phyloP scores from a whole-genome alignment of 192 early-diverging fungal species.

The Gamsiella multidivaricata region DNA sequence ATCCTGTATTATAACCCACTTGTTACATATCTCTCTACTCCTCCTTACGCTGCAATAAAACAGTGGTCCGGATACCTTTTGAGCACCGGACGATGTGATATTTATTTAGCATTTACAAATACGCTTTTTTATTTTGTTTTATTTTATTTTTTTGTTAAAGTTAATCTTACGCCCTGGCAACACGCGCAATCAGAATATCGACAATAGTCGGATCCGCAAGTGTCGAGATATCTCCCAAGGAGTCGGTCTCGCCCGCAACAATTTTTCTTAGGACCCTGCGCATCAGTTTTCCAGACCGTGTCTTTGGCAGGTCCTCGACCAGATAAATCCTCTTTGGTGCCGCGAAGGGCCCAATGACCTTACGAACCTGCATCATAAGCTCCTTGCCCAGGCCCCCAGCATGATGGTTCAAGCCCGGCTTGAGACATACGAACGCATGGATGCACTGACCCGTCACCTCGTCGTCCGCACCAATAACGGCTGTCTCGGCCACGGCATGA shows the following conservation, averaged over 20 bases:
- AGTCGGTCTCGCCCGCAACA: constrained; percentile 84
- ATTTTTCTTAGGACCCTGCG: constrained; percentile 94
- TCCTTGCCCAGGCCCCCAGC: constrained; percentile 60
- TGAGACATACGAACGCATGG: constrained; percentile 86
- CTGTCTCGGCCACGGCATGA: constrained; percentile 84
- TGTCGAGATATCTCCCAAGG: constrained; percentile 90
- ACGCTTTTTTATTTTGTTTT: constrained; percentile 3
- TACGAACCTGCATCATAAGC: constrained; percentile 80
- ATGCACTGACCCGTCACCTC: constrained; percentile 93
- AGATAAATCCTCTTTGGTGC: constrained; percentile 87
- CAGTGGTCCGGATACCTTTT: no score
- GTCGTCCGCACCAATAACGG: constrained; percentile 87
- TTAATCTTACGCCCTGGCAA: constrained; percentile 12
- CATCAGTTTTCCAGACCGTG: constrained; percentile 97
- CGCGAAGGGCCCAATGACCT: constrained; percentile 94
- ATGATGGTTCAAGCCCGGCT: constrained; percentile 55
- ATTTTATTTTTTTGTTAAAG: not conserved
- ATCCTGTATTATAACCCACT: no score
- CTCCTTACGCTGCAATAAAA: no score
- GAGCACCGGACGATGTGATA: not conserved
- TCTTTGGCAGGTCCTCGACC: constrained; percentile 93
- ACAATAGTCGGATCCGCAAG: constrained; percentile 79
- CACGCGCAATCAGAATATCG: constrained; percentile 37
- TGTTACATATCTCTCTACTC: no score
- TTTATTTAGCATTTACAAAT: not conserved